Base-by-base conservation (phyloP, 1,139 yeast genomes). In the Kluyveromyces sp. region DNA sequence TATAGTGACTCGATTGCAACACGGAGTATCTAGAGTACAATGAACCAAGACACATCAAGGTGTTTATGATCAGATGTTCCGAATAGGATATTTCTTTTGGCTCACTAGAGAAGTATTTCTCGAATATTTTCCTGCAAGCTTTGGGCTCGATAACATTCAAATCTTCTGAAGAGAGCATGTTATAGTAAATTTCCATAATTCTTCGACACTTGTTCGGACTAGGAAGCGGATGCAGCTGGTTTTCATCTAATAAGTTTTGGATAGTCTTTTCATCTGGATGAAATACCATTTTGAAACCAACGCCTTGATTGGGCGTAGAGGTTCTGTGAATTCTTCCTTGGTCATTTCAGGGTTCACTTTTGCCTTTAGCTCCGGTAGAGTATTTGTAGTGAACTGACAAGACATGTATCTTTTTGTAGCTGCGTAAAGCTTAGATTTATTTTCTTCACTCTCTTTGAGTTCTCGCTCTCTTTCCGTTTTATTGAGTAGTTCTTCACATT, bases 241-340 rank as follows among this genome's bases (percentile, higher is more conserved):
- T 27, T 25, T 50, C 48, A 43, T 57, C 60, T 21, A 56, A 51
- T 31, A 54, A 32, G 26, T 25, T 40, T 15, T 40, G n/a, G 26
- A 30, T n/a, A 40, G 29, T 30, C 53, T 52, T 41, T 57, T 59
- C 29, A 51, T 49, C 43, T 57, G 55, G n/a, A 55, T 45, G 10
- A 58, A 43, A 38, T 57, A 53, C 61, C 61, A 60, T 47, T 57
- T 59, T 33, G 57, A 46, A 4, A 56, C 50, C 2, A 49, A 47
- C 2, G 52, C 47, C 21, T 56, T 39, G 3, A 58, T 47, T 21
- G 52, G 47, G 34, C 46, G 50, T 3, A 60, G 37, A 2, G 65
- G 64, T 21, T 30, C 15, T n/a, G 44, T 39, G 25, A 27, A 38
- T 25, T 38, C 41, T 7, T 38, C 33, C 27, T 29, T 30, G 7